These are phyloP conservation scores for Clarireedia hainanense DNA, from an alignment of 2,329 filamentous ascomycete genomes.

Conservation along the genomic window DNA sequence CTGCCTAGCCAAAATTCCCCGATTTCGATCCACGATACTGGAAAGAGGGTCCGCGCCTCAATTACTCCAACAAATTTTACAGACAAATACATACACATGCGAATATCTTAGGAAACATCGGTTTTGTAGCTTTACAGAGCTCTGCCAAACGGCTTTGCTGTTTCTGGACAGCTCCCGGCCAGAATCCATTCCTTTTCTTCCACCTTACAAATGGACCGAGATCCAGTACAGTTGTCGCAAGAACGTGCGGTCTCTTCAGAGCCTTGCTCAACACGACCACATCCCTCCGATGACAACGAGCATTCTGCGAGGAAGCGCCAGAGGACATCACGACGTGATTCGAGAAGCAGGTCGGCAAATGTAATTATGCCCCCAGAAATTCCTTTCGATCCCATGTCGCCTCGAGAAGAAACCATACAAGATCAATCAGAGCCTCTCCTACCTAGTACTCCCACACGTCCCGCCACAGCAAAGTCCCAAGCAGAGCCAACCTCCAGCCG, in stretches of 20 bases:
- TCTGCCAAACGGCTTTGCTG: slow-evolving; percentile 14
- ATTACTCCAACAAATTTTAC: not conserved
- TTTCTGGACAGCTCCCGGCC: slow-evolving; percentile 5
- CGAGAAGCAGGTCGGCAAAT: slow-evolving; percentile 46
- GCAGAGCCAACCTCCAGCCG: slow-evolving; percentile 44
- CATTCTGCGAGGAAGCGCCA: slow-evolving; percentile 48
- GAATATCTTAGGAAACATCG: slow-evolving; percentile 8
- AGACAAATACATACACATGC: slow-evolving; percentile 12
- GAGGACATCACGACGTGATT: slow-evolving; percentile 49
- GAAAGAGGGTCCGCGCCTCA: not conserved
- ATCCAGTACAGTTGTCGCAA: slow-evolving; percentile 34
- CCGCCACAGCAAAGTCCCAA: slow-evolving; percentile 28
- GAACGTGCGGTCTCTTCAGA: slow-evolving; percentile 55
- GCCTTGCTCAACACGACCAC: slow-evolving; percentile 53
- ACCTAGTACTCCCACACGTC: slow-evolving; percentile 25
- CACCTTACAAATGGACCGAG: slow-evolving; percentile 32
- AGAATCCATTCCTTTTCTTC: slow-evolving; percentile 41
- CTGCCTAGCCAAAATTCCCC: too few relatives aligned
- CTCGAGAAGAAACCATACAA: slow-evolving; percentile 4
- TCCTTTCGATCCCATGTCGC: slow-evolving; percentile 12
- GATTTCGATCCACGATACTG: too few relatives aligned
- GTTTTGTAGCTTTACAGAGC: slow-evolving; percentile 19
- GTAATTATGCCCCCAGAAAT: slow-evolving; percentile 18
- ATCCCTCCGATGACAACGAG: slow-evolving; percentile 55
- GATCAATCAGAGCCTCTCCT: slow-evolving; percentile 27